These are phyloP conservation scores for Glomus cerebriforme DNA, from an alignment of 192 early-diverging fungal genomes.

Conservation along the genomic window DNA sequence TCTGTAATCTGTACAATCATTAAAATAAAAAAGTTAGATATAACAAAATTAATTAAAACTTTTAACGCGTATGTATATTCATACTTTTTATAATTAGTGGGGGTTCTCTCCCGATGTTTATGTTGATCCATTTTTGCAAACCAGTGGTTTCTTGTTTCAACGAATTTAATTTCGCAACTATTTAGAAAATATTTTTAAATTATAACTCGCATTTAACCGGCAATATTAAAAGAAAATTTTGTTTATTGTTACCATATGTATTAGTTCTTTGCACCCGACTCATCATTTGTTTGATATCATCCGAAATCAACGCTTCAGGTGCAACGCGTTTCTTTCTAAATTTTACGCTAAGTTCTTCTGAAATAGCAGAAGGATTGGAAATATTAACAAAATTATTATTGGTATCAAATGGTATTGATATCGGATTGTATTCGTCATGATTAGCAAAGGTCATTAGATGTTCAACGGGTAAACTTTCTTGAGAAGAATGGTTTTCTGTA, in stretches of 20 bases:
- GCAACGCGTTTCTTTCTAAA: background rate
- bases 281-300: slow-evolving; percentile 26
- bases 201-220: no score
- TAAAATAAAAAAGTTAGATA: background rate
- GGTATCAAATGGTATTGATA: background rate
- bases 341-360: background rate
- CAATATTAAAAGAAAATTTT: no score
- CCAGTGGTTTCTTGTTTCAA: slow-evolving; percentile 29
- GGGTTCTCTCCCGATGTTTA: slow-evolving; percentile 12
- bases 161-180: slow-evolving; percentile 12
- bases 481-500: background rate
- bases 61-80: background rate
- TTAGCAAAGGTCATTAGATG: background rate
- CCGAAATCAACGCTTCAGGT: background rate
- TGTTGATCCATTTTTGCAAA: slow-evolving; percentile 6
- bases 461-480: background rate
- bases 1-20: background rate
- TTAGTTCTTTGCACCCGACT: slow-evolving; percentile 15
- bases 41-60: background rate
- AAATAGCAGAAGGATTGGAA: background rate
- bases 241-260: slow-evolving; percentile 12
- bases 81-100: slow-evolving; percentile 15
- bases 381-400: background rate
- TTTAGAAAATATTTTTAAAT: background rate
- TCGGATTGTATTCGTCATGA: background rate